Conservation (phyloP, 225 moss, liverwort and hornwort species). For the Lunularia cruciata region DNA sequence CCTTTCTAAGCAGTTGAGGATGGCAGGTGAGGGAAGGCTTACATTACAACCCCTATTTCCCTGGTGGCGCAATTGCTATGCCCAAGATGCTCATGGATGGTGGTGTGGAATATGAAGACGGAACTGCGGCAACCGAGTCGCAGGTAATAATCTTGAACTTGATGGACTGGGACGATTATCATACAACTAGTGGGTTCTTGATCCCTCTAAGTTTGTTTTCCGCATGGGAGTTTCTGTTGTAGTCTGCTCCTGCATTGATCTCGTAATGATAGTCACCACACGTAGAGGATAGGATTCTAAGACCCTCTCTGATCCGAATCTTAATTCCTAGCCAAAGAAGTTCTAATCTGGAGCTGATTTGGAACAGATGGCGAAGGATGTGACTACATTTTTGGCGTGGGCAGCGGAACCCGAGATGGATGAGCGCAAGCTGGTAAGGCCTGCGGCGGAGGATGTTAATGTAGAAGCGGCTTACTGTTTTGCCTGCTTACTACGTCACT, state of each 20-base stretch:
- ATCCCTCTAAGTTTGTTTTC: no score
- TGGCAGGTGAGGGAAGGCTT: conserved; percentile 75
- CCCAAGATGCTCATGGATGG: conserved; percentile 92
- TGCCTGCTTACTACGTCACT: neutral
- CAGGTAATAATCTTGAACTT: conserved; percentile 38
- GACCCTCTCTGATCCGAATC: no score
- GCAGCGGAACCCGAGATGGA: conserved; percentile 98
- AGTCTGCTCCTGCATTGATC: neutral
- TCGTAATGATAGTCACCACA: neutral
- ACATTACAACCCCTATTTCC: conserved; percentile 96
- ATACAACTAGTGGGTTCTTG: no score
- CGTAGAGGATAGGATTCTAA: neutral
- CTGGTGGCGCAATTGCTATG: conserved; percentile 96
- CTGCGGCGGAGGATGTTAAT: no score
- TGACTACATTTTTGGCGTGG: conserved; percentile 80
- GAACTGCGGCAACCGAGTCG: conserved; percentile 74
- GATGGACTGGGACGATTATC: no score
- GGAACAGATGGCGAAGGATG: conserved; percentile 86
- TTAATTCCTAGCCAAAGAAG: neutral
- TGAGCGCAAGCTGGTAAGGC: conserved; percentile 80
- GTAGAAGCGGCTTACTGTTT: neutral
- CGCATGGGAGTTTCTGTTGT: neutral
- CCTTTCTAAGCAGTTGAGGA: neutral
- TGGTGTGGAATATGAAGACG: conserved; percentile 93
- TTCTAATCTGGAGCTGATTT: neutral